Evolutionary conservation across 768 basidiomycete species (phyloP).

Genomic region (Termitomyces sp.): DNA sequence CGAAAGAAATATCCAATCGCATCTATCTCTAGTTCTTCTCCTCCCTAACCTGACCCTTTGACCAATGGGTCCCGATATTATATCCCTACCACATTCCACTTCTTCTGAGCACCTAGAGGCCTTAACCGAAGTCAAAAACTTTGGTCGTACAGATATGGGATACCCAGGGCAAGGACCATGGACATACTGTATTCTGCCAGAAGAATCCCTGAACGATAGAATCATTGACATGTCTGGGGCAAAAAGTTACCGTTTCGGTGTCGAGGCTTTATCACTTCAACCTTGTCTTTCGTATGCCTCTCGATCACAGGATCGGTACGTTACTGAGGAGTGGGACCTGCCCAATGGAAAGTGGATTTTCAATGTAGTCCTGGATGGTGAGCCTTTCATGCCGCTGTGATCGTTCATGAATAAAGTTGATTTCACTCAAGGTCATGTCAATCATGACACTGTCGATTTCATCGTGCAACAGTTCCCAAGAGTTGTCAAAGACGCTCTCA

Average conservation of each 20-base stretch:
- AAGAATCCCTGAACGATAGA: slow-evolving; percentile 33
- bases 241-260: slow-evolving; percentile 6
- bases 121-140: slow-evolving; percentile 47
- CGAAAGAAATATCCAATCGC: neutral
- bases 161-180: slow-evolving; percentile 43
- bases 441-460: slow-evolving; percentile 9
- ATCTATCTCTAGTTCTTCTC: neutral
- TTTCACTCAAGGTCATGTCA: slow-evolving; percentile 8
- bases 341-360: slow-evolving; percentile 27
- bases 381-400: neutral
- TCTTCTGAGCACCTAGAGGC: slow-evolving; percentile 43
- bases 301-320: slow-evolving; percentile 27
- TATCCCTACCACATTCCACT: slow-evolving; percentile 39
- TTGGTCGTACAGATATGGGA: slow-evolving; percentile 48
- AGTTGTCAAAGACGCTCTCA: slow-evolving; percentile 3
- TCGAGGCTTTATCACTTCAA: slow-evolving; percentile 26
- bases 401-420: neutral
- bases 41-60: neutral
- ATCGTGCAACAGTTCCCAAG: slow-evolving; percentile 5
- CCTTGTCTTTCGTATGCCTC: slow-evolving; percentile 23
- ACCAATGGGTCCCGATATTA: slow-evolving; percentile 12
- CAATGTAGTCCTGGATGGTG: slow-evolving; percentile 30
- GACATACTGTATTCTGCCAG: slow-evolving; percentile 45
- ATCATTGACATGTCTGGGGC: slow-evolving; percentile 32
- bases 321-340: slow-evolving; percentile 24